Evolutionary conservation across 352 stramenopile genomes (phyloP), one percentile per base, ranked within the genome.

Genomic region (Saprolegnia diclina): DNA sequence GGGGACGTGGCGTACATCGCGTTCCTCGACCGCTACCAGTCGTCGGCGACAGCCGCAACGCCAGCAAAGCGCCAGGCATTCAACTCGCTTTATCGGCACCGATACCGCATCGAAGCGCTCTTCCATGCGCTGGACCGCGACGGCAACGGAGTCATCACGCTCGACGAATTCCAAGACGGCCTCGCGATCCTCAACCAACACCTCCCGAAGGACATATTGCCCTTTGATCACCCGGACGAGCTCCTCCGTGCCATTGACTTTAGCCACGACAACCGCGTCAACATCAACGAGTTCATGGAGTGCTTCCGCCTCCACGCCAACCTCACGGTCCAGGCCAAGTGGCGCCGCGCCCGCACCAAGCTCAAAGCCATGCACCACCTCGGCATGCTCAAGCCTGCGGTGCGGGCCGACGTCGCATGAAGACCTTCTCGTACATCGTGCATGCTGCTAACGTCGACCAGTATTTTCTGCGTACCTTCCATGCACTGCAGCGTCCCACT

Each of bases 221-320:
- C 80, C 9, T 92, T 92, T 57, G 63, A 69, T 0, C 88, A 88
- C 29, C 81, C 81, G 21, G 72, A 79, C 52, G 80, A 92, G 67
- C 83, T 91, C 55, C 92, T 94, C 83, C 73, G 75, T n/a, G 91
- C 88, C 80, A 78, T 94, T 64, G 86, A 94, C 72, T 92, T 94
- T 56, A 88, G 75, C 42, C 81, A 89, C 66, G 84, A 94, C 71
- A 91, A 91, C 56, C 80, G 89, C 65, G 85, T 94, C 74, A 92
- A 94, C 76, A 94, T 94, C 65, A 94, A 94, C 72, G 86, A 94
- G 79, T 94, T 94, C 71, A 89, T 94, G 76, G 86, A 94, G 59
- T 81, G 83, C 57, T 94, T 94, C 74, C 83, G 86, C 26, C 87
- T 94, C 61, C 91, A 91, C 53, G 86, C 86, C 37, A 92, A 88